Evolutionary conservation across 179 eudicot genomes (phyloP).

Genomic region (Kewa caespitosa): DNA sequence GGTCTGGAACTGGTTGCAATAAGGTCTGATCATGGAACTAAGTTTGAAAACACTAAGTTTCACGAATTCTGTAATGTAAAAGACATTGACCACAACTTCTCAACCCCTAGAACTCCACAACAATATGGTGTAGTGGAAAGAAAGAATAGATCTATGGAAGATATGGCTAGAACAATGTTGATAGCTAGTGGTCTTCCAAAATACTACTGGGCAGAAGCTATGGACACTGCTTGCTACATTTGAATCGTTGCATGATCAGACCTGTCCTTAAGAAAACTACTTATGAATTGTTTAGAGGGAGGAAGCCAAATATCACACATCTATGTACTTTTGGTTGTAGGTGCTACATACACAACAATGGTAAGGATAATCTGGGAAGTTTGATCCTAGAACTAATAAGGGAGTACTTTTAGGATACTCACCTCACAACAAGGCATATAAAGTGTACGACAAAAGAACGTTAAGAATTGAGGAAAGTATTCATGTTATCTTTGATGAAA

Average conservation of each 20-base stretch:
- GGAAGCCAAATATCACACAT: not conserved
- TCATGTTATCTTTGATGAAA: no score
- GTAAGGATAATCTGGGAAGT: not conserved
- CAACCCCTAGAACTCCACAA: not conserved
- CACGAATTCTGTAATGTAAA: not conserved
- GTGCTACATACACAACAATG: not conserved
- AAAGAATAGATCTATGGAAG: not conserved
- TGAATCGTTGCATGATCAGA: not conserved
- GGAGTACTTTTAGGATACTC: not conserved
- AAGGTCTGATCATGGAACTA: not conserved
- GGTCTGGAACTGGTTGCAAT: not conserved
- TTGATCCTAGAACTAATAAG: not conserved
- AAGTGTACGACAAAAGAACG: no score
- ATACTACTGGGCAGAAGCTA: not conserved
- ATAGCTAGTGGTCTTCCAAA: not conserved
- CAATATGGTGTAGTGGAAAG: not conserved
- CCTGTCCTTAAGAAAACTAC: not conserved
- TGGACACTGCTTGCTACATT: not conserved
- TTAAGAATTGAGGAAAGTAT: no score
- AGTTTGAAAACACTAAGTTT: not conserved
- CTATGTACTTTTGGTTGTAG: not conserved
- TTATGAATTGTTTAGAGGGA: not conserved
- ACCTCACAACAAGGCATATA: conserved; percentile 1
- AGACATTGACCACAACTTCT: not conserved
- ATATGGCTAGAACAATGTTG: not conserved